Evolutionary conservation across 148 eudicot species (phyloP).

Genomic region (Polygonum aviculare): DNA sequence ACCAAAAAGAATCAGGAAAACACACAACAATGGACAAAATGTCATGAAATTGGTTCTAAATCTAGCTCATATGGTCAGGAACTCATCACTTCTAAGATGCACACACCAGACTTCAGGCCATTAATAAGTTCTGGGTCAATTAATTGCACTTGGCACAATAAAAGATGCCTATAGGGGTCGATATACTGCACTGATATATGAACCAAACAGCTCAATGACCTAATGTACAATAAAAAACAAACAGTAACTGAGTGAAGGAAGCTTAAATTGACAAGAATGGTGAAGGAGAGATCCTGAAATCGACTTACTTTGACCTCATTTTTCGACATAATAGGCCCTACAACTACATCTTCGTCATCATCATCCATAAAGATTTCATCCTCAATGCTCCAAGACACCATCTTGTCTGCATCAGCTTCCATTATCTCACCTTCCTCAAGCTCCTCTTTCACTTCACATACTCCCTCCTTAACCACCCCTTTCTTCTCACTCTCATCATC

Average conservation of each 20-base stretch:
- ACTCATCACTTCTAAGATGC: not conserved
- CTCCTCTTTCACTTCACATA: conserved; percentile 22
- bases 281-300: not conserved
- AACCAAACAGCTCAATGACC: not conserved
- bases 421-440: conserved; percentile 75
- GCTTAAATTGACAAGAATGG: not conserved
- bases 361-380: conserved; percentile 30
- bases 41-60: not conserved
- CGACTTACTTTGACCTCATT: conserved; percentile 57
- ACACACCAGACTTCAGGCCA: not conserved
- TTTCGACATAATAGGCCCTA: conserved; percentile 60
- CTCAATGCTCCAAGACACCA: conserved; percentile 42
- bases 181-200: too few species aligned
- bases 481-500: conserved; percentile 18
- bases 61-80: not conserved
- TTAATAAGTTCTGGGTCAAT: too few species aligned
- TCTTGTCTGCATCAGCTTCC: conserved; percentile 44
- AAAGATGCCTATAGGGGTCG: too few species aligned
- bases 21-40: not conserved
- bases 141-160: not conserved
- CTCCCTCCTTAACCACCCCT: conserved; percentile 10
- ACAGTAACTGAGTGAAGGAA: not conserved
- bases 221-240: not conserved
- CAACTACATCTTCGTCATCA: conserved; percentile 26
- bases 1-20: not conserved